Percentiles rank a stretch among this genome's conserved stretches.
Conservation (phyloP, 2,329 filamentous ascomycete genomes). For the Ophiostoma populinum region DNA sequence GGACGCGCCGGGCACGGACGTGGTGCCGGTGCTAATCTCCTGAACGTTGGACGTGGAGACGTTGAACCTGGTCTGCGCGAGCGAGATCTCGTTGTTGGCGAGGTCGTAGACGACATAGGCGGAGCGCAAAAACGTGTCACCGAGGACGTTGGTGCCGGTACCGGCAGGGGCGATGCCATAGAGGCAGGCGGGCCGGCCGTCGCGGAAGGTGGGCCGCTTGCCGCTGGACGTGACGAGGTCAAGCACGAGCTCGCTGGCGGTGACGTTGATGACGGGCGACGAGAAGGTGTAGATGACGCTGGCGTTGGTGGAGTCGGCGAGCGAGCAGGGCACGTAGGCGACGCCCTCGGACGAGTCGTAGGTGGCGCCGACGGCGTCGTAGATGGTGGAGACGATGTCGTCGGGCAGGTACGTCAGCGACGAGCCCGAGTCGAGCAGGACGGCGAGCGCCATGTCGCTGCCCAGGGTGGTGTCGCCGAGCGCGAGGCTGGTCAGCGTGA, state of each 20-base stretch:
- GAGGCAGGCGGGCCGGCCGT: constrained; percentile 40
- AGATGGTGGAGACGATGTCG: constrained; percentile 34
- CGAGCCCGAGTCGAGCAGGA: constrained; percentile 55
- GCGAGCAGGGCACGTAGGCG: constrained; percentile 45
- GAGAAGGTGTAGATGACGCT: constrained; percentile 38
- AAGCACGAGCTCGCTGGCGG: constrained; percentile 42
- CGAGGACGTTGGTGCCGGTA: constrained; percentile 40
- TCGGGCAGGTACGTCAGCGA: constrained; percentile 51
- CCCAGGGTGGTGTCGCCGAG: constrained; percentile 24
- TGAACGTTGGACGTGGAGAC: constrained; percentile 29
- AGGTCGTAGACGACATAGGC: constrained; percentile 65
- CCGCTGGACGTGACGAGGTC: constrained; percentile 30
- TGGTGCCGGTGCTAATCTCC: constrained; percentile 34
- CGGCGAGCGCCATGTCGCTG: constrained; percentile 36
- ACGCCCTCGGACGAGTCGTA: constrained; percentile 34
- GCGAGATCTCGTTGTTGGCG: constrained; percentile 50
- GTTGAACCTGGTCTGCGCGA: constrained; percentile 51
- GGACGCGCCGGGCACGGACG: constrained; percentile 36
- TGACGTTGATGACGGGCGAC: constrained; percentile 34
- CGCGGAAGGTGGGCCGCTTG: constrained; percentile 29
- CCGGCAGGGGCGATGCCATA: constrained; percentile 49
- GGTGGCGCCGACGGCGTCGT: constrained; percentile 37
- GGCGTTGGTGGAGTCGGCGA: constrained; percentile 23
- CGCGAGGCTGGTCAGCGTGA: constrained; percentile 46
- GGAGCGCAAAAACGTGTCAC: constrained; percentile 58